Conservation (phyloP, 805 yeast genomes). For the Ogataea naganishii region DNA sequence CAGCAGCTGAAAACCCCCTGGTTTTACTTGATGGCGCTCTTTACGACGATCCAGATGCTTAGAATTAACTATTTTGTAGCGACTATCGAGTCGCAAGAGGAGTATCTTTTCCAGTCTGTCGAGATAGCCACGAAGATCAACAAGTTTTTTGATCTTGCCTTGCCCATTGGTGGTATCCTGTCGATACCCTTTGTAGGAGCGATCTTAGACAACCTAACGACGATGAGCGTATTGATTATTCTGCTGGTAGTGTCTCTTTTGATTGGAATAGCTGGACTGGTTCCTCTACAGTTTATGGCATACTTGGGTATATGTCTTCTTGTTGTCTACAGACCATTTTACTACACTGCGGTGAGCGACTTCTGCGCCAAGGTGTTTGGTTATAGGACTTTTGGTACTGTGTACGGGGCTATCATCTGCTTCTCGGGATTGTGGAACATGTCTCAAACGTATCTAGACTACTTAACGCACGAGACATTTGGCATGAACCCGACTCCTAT, state of each 20-base stretch:
- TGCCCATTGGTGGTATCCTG: slow-evolving; percentile 82
- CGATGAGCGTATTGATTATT: slow-evolving; percentile 45
- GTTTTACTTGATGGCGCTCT: slow-evolving; percentile 69
- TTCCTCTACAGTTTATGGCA: slow-evolving; percentile 41
- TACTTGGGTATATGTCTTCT: slow-evolving; percentile 60
- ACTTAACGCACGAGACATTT: slow-evolving; percentile 57
- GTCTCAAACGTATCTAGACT: slow-evolving; percentile 62
- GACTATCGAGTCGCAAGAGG: slow-evolving; percentile 76
- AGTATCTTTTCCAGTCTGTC: slow-evolving; percentile 49
- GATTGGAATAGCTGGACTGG: slow-evolving; percentile 67
- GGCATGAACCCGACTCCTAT: slow-evolving; percentile 75
- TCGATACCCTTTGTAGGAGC: slow-evolving; percentile 85
- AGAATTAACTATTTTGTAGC: slow-evolving; percentile 91
- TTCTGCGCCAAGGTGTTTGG: slow-evolving; percentile 92
- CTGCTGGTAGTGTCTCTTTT: slow-evolving; percentile 45
- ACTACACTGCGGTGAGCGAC: slow-evolving; percentile 88
- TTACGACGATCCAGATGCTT: slow-evolving; percentile 84
- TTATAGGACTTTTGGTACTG: slow-evolving; percentile 82
- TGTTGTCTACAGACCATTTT: slow-evolving; percentile 84
- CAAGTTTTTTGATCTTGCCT: slow-evolving; percentile 72
- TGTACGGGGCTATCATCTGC: slow-evolving; percentile 81
- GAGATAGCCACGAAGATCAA: slow-evolving; percentile 49
- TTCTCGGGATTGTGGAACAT: slow-evolving; percentile 77
- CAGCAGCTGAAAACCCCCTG: slow-evolving; percentile 50
- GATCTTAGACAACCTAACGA: slow-evolving; percentile 64